Base-by-base conservation (phyloP, 805 yeast genomes). In the Suhomyces pyralidae region DNA sequence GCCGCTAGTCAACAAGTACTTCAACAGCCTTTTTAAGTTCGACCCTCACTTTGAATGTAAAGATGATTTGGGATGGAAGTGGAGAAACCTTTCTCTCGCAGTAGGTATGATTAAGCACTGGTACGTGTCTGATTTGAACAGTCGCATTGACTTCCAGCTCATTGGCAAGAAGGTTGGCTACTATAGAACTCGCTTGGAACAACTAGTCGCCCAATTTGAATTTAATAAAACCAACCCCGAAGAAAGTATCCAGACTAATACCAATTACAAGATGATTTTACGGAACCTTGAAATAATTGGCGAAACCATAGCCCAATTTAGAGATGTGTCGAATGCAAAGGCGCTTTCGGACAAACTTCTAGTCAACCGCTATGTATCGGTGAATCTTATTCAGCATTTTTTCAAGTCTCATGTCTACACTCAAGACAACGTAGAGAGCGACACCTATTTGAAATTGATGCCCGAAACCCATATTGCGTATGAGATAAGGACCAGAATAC, bases 1-100 rank as follows among this genome's bases (percentile, higher is more conserved):
- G 4, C 74, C 79, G 0, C 60, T 73, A 12, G 63, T 69, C 1
- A 73, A 71, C 52, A 66, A 59, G 44, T 47, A 51, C 15, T 54
- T 80, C 9, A 55, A 67, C 40, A 60, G 65, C 8, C 51, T 62
- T 8, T 66, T 77, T 14, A 57, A 68, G 2, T 54, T 51, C 5
- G 59, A 61, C 2, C 40, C 51, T 14, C 17, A 24, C 7, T 20
- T 22, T 9, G 30, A 42, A 20, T 22, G 30, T 20, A n/a, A 46
- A n/a, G 43, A 34, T 6, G 30, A 34, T 20, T 22, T 24, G 28
- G 24, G 24, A 2, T 24, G 40, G 24, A 48, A 48, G n/a, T 77
- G 58, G 62, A 53, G 51, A 14, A 53, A 56, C 32, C 42, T 62
- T 17, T 55, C 62, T 6, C 51, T 65, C 7, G 49, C 58, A 7